These are phyloP conservation scores for Tanacetum coccineum DNA, from an alignment of 129 eudicot genomes.

Conservation along the genomic window DNA sequence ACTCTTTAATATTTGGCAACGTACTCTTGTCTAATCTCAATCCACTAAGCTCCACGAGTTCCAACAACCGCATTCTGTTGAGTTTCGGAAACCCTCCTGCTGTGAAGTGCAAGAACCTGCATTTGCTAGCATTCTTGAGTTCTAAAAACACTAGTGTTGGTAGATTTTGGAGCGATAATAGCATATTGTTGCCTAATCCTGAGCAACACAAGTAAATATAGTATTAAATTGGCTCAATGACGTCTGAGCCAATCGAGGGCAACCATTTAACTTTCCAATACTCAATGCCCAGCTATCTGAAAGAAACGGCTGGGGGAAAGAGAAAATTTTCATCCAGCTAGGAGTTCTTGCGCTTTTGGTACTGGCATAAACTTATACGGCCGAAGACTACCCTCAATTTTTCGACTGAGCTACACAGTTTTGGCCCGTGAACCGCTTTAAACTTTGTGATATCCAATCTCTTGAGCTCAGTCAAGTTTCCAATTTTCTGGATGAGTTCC, in stretches of 20 bases:
- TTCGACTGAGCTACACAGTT: constrained; percentile 41
- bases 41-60: constrained; percentile 30
- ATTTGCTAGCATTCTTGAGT: constrained; percentile 38
- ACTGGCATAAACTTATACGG: constrained; percentile 34
- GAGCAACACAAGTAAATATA: constrained; percentile 44
- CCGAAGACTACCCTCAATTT: constrained; percentile 43
- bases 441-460: constrained; percentile 50
- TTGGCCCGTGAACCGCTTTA: constrained; percentile 29
- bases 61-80: constrained; percentile 35
- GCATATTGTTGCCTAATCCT: constrained; percentile 33
- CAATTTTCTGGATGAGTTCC: constrained; percentile 35
- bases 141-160: constrained; percentile 45
- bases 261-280: constrained; percentile 38
- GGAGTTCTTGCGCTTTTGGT: constrained; percentile 37
- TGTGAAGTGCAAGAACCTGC: constrained; percentile 34
- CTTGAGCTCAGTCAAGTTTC: constrained; percentile 43
- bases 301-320: constrained; percentile 48
- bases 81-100: constrained; percentile 44
- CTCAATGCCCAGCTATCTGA: constrained; percentile 46
- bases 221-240: constrained; percentile 39
- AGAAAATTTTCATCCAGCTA: constrained; percentile 34
- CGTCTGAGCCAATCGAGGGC: constrained; percentile 54
- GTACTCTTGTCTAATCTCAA: constrained; percentile 44
- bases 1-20: constrained; percentile 38
- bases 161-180: constrained; percentile 30